Conservation (phyloP, 306 rosid species). For the Rosa persica region DNA sequence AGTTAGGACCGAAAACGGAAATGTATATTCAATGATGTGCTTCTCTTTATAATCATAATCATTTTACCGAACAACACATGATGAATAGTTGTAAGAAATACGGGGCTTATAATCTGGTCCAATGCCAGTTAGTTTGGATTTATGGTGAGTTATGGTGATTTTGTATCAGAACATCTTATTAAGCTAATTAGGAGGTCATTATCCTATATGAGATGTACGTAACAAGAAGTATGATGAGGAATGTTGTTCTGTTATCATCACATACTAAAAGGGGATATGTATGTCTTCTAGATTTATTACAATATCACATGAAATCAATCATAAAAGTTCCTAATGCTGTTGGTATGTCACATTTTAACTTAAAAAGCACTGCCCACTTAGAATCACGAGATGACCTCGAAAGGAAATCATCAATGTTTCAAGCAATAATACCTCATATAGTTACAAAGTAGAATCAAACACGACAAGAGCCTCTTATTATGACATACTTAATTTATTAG, state of each 20-base stretch:
- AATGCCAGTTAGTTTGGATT: too few relatives aligned
- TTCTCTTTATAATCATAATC: too few relatives aligned
- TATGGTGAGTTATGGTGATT: too few relatives aligned
- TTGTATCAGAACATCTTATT: too few relatives aligned
- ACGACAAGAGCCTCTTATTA: background rate
- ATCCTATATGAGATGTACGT: too few relatives aligned
- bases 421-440: constrained; percentile 17
- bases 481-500: background rate
- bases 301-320: constrained; percentile 31
- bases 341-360: constrained; percentile 42
- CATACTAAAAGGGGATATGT: constrained; percentile 18
- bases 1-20: too few relatives aligned
- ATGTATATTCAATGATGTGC: too few relatives aligned
- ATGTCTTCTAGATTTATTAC: constrained; percentile 29
- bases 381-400: constrained; percentile 38
- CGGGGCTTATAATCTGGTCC: too few relatives aligned
- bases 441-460: constrained; percentile 27
- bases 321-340: constrained; percentile 33
- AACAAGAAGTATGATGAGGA: background rate
- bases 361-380: constrained; percentile 30
- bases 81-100: too few relatives aligned
- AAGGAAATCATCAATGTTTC: constrained; percentile 19
- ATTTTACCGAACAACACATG: too few relatives aligned
- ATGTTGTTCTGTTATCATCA: background rate
- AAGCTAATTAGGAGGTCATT: too few relatives aligned